Base-by-base conservation (phyloP, 2,329 filamentous ascomycete species). In the Colletotrichum sansevieriae region DNA sequence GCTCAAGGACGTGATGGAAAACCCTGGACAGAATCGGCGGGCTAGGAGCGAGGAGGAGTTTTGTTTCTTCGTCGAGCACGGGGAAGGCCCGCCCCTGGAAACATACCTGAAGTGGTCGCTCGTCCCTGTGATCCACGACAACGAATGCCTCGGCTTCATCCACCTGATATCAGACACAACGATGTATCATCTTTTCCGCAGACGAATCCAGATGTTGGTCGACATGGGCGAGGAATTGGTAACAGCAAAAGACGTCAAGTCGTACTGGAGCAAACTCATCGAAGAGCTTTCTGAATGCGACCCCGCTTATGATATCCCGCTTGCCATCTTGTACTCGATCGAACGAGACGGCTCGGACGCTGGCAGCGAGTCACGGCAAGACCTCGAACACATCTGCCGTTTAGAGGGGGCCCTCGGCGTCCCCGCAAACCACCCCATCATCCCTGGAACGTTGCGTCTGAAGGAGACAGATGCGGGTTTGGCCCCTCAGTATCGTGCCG, bases 251-350 rank as follows among this genome's bases (percentile, higher is more conserved):
- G 79, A 83, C 52, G 80, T 82, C 37, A 80, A 82, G 52, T 83
- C 83, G 25, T 84, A 85, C 72, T 87, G 84, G 84, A 74, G 76
- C 25, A 81, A 78, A 68, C 78, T 82, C 7, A 77, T 86, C 3
- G 76, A 83, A 67, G 78, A 83, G 64, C 75, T 87, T 5, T 80
- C 78, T 22, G 74, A 77, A 2, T 83, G 83, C 72, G 77, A 78
- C 22, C 83, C 83, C 0, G 74, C 77, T 2, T 83, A 84, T 66
- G 85, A 87, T 66, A 81, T 86, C 15, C 85, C 85, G 3, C 75
- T 87, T 52, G 84, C 83, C 5, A 81, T 86, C 61, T 75, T 87
- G 4, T 87, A 87, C 70, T 84, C 83, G 2, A 81, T 85, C n/a
- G 77, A 81, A 4, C 78, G 82, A 29, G 80, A 82, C 35, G 74